These are phyloP conservation scores for Hemisphaericaspora subhashii DNA, from an alignment of 1,139 yeast genomes.

Conservation along the genomic window DNA sequence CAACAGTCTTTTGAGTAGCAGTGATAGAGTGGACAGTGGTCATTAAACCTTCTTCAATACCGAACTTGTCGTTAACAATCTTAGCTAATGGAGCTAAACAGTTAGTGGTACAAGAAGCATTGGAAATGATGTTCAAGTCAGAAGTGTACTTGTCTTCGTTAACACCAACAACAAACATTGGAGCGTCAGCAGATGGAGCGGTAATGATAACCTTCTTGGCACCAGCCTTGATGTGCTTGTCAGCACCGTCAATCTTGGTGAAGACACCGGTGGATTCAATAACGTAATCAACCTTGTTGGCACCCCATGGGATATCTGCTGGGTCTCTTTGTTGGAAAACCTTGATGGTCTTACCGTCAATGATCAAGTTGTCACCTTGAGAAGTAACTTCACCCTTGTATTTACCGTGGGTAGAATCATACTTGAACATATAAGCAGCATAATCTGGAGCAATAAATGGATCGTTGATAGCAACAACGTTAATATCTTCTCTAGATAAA, in stretches of 20 bases:
- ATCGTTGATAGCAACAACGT: slow-evolving; percentile 80
- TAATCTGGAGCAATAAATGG: slow-evolving; percentile 82
- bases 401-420: slow-evolving; percentile 83
- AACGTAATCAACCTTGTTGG: slow-evolving; percentile 72
- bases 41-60: slow-evolving; percentile 86
- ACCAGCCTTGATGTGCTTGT: slow-evolving; percentile 79
- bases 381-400: slow-evolving; percentile 66
- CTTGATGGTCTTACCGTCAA: slow-evolving; percentile 67
- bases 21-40: slow-evolving; percentile 90
- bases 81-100: slow-evolving; percentile 88
- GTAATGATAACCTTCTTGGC: slow-evolving; percentile 89
- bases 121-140: slow-evolving; percentile 71
- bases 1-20: slow-evolving; percentile 89
- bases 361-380: slow-evolving; percentile 56
- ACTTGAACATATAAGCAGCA: slow-evolving; percentile 87
- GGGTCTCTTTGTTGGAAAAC: slow-evolving; percentile 82
- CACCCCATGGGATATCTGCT: slow-evolving; percentile 79
- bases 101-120: slow-evolving; percentile 91
- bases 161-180: slow-evolving; percentile 87
- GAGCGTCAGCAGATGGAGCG: slow-evolving; percentile 86
- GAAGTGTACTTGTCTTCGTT: slow-evolving; percentile 71
- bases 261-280: slow-evolving; percentile 90
- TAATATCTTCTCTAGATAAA: slow-evolving; percentile 64
- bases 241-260: slow-evolving; percentile 76
- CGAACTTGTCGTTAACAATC: slow-evolving; percentile 76